Conservation (phyloP, 139 green algal species). For the Haematococcus sp. region DNA sequence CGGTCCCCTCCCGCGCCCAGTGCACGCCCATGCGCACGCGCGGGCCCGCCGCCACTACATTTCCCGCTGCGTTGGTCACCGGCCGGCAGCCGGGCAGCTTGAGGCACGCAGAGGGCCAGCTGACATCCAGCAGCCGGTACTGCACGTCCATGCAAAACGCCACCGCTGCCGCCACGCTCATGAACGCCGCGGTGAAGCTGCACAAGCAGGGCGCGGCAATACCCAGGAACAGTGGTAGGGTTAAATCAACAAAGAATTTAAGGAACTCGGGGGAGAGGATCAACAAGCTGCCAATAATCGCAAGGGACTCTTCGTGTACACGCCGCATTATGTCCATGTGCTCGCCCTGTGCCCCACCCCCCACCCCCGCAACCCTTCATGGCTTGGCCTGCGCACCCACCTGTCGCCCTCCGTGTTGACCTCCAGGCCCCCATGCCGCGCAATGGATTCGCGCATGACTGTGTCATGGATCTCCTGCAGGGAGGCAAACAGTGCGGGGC, state of each 20-base stretch:
- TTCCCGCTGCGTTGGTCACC: constrained; percentile 26
- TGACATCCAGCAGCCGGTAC: constrained; percentile 70
- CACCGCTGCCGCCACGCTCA: constrained; percentile 44
- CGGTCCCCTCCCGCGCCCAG: constrained; percentile 68
- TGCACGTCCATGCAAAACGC: constrained; percentile 76
- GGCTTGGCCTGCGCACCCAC: not conserved
- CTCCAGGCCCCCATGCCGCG: constrained; percentile 62
- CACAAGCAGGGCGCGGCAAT: not conserved
- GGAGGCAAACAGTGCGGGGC: constrained; percentile 47
- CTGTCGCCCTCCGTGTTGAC: constrained; percentile 70
- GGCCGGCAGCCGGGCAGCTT: constrained; percentile 58
- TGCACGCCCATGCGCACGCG: constrained; percentile 85
- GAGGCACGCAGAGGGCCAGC: constrained; percentile 67
- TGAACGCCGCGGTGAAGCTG: constrained; percentile 74
- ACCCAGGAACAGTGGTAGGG: not conserved
- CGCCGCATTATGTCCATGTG: no score
- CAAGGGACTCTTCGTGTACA: no score
- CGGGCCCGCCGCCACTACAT: constrained; percentile 43
- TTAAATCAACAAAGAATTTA: not conserved
- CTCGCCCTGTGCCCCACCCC: no score
- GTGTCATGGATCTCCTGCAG: constrained; percentile 78
- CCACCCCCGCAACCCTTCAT: no score
- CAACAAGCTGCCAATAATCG: not conserved
- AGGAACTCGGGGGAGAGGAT: not conserved
- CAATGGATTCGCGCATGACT: constrained; percentile 72